These are phyloP conservation scores for Lipomyces oligophaga DNA, from an alignment of 805 yeast species.

Conservation along the genomic window DNA sequence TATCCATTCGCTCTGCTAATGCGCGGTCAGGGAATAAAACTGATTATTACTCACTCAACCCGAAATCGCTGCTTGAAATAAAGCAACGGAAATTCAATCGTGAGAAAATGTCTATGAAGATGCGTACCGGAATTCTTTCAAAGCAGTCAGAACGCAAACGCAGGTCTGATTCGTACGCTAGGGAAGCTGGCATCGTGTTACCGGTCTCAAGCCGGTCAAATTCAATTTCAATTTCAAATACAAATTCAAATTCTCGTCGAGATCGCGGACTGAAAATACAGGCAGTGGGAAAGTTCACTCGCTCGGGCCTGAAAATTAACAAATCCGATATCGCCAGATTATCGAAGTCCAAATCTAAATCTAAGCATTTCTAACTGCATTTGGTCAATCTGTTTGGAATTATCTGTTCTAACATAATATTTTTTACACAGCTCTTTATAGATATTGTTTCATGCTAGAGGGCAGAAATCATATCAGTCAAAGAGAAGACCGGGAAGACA, in stretches of 20 bases:
- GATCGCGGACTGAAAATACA: constrained; percentile 77
- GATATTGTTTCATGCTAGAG: no score
- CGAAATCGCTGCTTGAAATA: constrained; percentile 11
- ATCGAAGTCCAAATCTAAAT: no score
- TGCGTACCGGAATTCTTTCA: constrained; percentile 77
- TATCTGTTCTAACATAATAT: no score
- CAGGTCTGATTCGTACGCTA: constrained; percentile 70
- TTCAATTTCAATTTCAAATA: constrained; percentile 26
- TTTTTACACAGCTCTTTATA: no score
- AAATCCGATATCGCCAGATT: constrained; percentile 62
- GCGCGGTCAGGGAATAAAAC: constrained; percentile 26
- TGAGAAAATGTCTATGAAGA: constrained; percentile 83
- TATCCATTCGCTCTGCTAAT: constrained; percentile 25
- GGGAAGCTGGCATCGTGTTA: constrained; percentile 84
- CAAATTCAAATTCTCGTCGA: constrained; percentile 42
- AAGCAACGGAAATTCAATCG: constrained; percentile 14
- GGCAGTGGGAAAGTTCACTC: constrained; percentile 70
- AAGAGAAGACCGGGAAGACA: no score
- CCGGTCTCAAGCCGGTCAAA: constrained; percentile 47
- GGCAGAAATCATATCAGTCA: no score
- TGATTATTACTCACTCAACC: constrained; percentile 24
- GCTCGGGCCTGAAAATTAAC: constrained; percentile 72
- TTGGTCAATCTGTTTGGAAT: no score
- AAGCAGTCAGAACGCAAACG: constrained; percentile 51
- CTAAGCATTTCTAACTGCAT: no score